Evolutionary conservation across 495 filamentous ascomycete species (phyloP).

Genomic region (Umbilicaria muhlenbergii): DNA sequence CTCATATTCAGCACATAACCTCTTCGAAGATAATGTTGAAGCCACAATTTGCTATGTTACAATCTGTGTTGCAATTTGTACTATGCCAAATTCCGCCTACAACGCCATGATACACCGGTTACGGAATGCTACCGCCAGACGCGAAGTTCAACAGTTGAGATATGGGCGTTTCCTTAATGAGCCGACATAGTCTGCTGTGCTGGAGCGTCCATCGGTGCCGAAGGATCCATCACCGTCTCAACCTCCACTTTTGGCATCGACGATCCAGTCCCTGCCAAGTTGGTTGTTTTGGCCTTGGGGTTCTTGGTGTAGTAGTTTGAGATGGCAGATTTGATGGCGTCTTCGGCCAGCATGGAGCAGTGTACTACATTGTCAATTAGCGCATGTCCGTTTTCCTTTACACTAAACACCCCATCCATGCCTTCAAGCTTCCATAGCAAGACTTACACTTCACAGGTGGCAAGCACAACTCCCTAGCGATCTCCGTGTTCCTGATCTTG

Average conservation of each 20-base stretch:
- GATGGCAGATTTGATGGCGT: slow-evolving; percentile 99
- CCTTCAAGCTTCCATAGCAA: background rate
- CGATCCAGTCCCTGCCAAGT: slow-evolving; percentile 55
- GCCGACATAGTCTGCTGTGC: slow-evolving; percentile 1
- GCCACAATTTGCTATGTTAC: too few relatives aligned
- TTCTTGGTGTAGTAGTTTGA: slow-evolving; percentile 96
- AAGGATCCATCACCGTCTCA: slow-evolving; percentile 22
- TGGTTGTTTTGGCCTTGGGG: slow-evolving; percentile 54
- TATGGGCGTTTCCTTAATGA: too few relatives aligned
- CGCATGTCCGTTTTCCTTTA: slow-evolving; percentile 1
- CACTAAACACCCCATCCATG: background rate
- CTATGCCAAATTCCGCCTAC: too few relatives aligned
- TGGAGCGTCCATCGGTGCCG: slow-evolving; percentile 10
- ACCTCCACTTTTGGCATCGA: slow-evolving; percentile 38
- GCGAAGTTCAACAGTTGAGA: too few relatives aligned
- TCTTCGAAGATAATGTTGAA: too few relatives aligned
- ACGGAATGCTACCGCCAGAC: too few relatives aligned
- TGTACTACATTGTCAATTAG: slow-evolving; percentile 41
- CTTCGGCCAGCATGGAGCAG: slow-evolving; percentile 98
- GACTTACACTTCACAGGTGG: slow-evolving; percentile 84
- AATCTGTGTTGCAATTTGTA: too few relatives aligned
- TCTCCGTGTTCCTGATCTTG: slow-evolving; percentile 88
- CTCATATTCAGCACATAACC: too few relatives aligned
- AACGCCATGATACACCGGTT: too few relatives aligned
- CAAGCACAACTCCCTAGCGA: slow-evolving; percentile 88